These are phyloP conservation scores for Cercospora citrullina DNA, from an alignment of 2,329 filamentous ascomycete species.

Conservation along the genomic window DNA sequence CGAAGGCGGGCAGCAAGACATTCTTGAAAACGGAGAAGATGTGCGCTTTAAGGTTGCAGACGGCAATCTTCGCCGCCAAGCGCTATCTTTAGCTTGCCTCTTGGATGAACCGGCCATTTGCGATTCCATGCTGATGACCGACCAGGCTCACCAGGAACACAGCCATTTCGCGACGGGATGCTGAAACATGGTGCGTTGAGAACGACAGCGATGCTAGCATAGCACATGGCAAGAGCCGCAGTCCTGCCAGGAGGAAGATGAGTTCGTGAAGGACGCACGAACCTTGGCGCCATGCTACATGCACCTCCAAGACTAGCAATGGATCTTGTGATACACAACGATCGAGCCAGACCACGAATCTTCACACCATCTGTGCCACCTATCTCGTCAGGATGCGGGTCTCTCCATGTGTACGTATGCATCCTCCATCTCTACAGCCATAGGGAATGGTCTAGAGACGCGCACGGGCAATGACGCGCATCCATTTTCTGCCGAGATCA, in stretches of 20 bases:
- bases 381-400: not conserved
- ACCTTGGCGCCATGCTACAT: not conserved
- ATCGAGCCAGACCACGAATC: not conserved
- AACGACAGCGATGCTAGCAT: not conserved
- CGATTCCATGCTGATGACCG: not conserved
- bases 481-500: not conserved
- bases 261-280: not conserved
- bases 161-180: not conserved
- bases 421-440: not conserved
- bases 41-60: not conserved
- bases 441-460: not conserved
- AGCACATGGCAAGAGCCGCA: not conserved
- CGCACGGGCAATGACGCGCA: conserved; percentile 5
- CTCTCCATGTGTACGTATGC: not conserved
- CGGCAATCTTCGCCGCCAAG: not conserved
- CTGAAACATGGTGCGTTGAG: not conserved
- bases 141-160: not conserved
- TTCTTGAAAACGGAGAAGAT: not conserved
- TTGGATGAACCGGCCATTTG: not conserved
- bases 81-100: not conserved
- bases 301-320: not conserved
- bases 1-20: not conserved
- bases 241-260: not conserved
- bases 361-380: not conserved
- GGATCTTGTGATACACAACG: not conserved